Evolutionary conservation across 768 basidiomycete species (phyloP), one percentile per base, ranked within the genome.

Genomic region (Termitomyces sp.): DNA sequence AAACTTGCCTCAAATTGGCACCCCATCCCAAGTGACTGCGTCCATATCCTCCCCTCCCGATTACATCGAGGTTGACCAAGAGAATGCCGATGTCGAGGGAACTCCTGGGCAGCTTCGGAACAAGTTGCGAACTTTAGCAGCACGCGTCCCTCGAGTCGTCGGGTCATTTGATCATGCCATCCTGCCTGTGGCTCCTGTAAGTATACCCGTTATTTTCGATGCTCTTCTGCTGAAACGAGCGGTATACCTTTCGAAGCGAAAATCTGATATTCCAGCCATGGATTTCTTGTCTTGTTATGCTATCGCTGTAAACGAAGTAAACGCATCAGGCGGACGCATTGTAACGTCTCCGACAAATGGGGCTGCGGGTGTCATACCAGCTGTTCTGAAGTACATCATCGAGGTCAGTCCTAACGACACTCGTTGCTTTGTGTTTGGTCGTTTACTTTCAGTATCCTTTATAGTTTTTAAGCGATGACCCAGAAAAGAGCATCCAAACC

Each of bases 291-390:
- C 90, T 1, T 93, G 92, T 63, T 98, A 97, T 73, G 96, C 94
- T 3, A 96, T 95, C 57, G 92, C 93, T 18, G 94, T 95, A 13
- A 96, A 96, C 68, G 96, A 97, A 72, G 94, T 96, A 13, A 97
- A 96, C 68, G 95, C 95, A 4, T 83, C 86, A 35, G 95, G 96
- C 0, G 96, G 96, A 0, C 82, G 96, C 36, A 96, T 98, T 56
- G 96, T 98, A 50, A 98, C 96, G 2, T 91, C 92, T 6, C 96
- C 92, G 2, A 96, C 95, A 7, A 95, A 95, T 69, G 96, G 96
- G 48, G 94, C 95, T 0, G 90, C 91, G 11, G 96, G 96, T 7
- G 91, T 98, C 48, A 96, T 98, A 56, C 96, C 96, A 22, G 89
- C 90, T 9, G 92, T 94, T 22, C 76, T 96, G 62, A 98, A 97